Base-by-base conservation (phyloP, 768 basidiomycete genomes). In the Hydnomerulius pinastri region DNA sequence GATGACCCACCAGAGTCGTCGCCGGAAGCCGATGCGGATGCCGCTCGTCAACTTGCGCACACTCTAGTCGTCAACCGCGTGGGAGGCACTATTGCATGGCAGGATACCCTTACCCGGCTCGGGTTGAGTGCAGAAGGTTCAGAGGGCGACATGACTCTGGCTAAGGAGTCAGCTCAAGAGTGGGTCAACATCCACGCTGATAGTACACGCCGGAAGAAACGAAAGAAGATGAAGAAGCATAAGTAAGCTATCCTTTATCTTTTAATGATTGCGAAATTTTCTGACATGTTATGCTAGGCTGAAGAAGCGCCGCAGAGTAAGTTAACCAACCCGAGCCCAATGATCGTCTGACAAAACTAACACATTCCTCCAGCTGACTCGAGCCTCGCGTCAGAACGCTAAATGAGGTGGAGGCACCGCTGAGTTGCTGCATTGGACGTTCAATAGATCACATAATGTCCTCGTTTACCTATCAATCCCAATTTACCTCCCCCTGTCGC, bases 151-250 rank as follows among this genome's bases (percentile, higher is more conserved):
- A 73, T 79, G 37, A 73, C 74, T 47, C 70, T 77, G 64, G 78
- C 78, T 45, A 76, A 78, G 50, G 74, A 80, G 57, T 71, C 77
- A 58, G 78, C 82, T 13, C 77, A 77, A 64, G 80, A 82, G 51
- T 85, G 79, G 78, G 77, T 82, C 56, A 78, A 81, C 37, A 77
- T 90, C 13, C 69, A 83, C 65, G 75, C 90, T 72, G 91, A 92
- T 60, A 92, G 90, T 58, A 83, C 82, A 24, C 88, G 86, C 76
- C 81, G 90, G 68, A 93, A 93, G 77, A 79, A 83, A 59, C 77
- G 83, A 77, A 88, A 85, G 83, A 96, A 95, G 84, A 96, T 96
- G 86, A 92, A 87, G 80, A 96, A 94, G 73, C 93, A 96, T 70
- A 95, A 95, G 92, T 92, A 63, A n/a, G n/a, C n/a, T 70, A 89